Evolutionary conservation across 2,329 filamentous ascomycete genomes (phyloP), one percentile per base, ranked within the genome.

Genomic region (Penicillium janthinellum): DNA sequence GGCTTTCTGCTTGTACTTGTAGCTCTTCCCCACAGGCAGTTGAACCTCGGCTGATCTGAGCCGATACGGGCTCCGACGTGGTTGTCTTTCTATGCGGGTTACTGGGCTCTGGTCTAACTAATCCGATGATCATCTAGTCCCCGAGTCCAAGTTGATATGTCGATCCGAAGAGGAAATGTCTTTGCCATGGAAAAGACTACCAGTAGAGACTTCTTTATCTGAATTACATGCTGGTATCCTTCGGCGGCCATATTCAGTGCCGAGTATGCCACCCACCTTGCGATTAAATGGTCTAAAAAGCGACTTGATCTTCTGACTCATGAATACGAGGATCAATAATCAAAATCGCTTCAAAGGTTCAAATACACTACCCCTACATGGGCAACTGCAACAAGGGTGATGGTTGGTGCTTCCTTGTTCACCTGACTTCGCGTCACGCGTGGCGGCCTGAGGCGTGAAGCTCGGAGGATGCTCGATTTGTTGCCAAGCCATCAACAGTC

Each of bases 381-480:
- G 7, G 31, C 31, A 31, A 10, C 31, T 28, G 14, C 10, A 52
- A 5, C 8, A 12, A 41, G 8, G 22, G 38, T 44, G 25, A 37
- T 20, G 22, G 17, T n/a, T 52, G 15, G 49, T 31, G 22, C 15
- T 38, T 12, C 17, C 37, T 34, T 50, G 10, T 25, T 31, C 44
- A 54, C 71, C 66, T 72, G 68, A 72, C 67, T 66, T 69, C 68
- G 70, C 69, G 70, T 74, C 67, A 64, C 66, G 69, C 62, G 61
- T 67, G 56, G 56, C 63, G 58, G 70, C 69, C 71, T 74, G 59
- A 71, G 71, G 68, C 69, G 60, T 28, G 56, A 57, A 65, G 58
- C 44, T 63, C 51, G 62, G 61, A 57, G 61, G 61, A 62, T 56
- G 59, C 39, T 60, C 41, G 54, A 58, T 60, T 65, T 64, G 61